Conservation (phyloP, 345 rosid genomes). For the Populus davidiana region DNA sequence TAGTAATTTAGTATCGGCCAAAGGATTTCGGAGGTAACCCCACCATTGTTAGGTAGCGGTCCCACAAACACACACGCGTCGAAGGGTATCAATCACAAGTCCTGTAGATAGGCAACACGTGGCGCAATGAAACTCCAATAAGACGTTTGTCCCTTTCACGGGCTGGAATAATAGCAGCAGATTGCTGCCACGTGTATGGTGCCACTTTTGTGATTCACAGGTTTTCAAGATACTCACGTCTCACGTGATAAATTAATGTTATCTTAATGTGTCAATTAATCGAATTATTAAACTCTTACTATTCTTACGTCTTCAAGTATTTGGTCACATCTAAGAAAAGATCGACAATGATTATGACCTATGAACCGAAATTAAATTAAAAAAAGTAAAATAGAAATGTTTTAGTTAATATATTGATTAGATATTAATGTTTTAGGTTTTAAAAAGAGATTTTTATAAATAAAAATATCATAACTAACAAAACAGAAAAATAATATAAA, state of each 20-base stretch:
- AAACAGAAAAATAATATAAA: too few relatives aligned
- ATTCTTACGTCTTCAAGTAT: background rate
- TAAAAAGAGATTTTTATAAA: too few relatives aligned
- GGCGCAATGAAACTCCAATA: background rate
- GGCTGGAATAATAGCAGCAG: slow-evolving; percentile 13
- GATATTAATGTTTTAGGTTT: too few relatives aligned
- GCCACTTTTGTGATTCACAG: background rate
- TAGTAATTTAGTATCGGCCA: slow-evolving; percentile 38
- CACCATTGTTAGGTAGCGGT: slow-evolving; percentile 26
- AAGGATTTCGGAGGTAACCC: slow-evolving; percentile 26
- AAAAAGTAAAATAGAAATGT: too few relatives aligned
- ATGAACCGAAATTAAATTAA: too few relatives aligned
- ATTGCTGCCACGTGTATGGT: slow-evolving; percentile 36
- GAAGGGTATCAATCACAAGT: background rate
- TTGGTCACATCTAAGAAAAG: background rate
- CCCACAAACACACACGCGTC: slow-evolving; percentile 29
- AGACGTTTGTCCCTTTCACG: slow-evolving; percentile 28
- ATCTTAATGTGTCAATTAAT: background rate
- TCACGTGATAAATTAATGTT: slow-evolving; percentile 28
- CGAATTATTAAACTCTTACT: background rate
- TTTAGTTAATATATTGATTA: too few relatives aligned
- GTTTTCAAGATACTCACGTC: slow-evolving; percentile 40
- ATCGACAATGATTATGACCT: too few relatives aligned
- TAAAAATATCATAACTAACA: too few relatives aligned
- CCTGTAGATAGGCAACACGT: slow-evolving; percentile 18